A percentile compares a stretch with the other conserved stretches of the same genome.
Evolutionary conservation across 129 eudicot species (phyloP).

Genomic region (Apium graveolens): DNA sequence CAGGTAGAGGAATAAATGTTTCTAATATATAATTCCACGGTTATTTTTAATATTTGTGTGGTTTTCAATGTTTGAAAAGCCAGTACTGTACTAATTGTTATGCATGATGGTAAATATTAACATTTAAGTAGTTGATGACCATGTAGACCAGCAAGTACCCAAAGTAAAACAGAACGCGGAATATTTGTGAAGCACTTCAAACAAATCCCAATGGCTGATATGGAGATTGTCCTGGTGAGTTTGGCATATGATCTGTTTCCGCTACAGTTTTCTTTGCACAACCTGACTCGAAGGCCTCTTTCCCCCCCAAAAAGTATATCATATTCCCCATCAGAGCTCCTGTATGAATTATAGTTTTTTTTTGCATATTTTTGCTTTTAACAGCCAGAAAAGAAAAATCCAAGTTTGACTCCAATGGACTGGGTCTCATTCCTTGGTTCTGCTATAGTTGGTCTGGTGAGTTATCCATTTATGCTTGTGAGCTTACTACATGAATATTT

Average conservation of each 20-base stretch:
- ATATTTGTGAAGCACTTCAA: conserved; percentile 89
- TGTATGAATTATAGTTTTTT: neutral
- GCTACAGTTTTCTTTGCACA: neutral
- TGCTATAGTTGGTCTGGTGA: conserved; percentile 89
- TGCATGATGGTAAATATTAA: conserved; percentile 7
- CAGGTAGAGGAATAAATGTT: conserved; percentile 49
- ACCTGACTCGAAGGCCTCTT: neutral
- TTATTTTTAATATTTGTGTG: neutral
- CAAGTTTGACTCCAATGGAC: conserved; percentile 95
- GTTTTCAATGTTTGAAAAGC: neutral
- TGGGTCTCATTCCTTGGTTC: conserved; percentile 89
- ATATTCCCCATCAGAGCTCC: neutral
- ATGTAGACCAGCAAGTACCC: conserved; percentile 60
- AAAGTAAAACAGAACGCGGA: conserved; percentile 56
- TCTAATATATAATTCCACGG: neutral
- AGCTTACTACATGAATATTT: neutral
- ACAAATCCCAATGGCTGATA: conserved; percentile 96
- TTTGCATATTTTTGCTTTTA: conserved; percentile 5
- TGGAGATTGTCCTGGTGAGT: conserved; percentile 93
- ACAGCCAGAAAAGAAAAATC: conserved; percentile 97
- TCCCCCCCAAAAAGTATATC: neutral
- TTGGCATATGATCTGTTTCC: neutral
- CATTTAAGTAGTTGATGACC: conserved; percentile 1
- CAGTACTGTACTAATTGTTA: neutral
- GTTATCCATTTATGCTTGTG: conserved; percentile 15